A percentile compares a stretch with the other conserved stretches of the same genome.
Evolutionary conservation across 2,329 filamentous ascomycete species (phyloP).

Genomic region (Fusarium incarnatum): DNA sequence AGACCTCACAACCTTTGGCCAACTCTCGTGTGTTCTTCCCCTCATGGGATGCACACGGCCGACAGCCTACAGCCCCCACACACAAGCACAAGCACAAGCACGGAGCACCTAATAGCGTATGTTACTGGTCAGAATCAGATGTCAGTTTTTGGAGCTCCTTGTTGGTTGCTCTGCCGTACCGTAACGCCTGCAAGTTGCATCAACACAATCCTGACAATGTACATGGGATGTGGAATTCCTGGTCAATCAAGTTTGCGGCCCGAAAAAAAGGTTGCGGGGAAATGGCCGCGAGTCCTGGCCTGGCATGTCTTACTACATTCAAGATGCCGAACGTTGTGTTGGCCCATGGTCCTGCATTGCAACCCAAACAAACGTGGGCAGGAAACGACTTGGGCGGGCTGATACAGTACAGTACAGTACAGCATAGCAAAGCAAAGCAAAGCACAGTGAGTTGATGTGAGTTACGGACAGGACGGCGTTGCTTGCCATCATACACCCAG

Average conservation of each 20-base stretch:
- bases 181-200: constrained; percentile 17
- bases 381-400: constrained; percentile 7
- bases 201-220: constrained; percentile 22
- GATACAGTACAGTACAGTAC: background rate
- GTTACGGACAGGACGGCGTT: background rate
- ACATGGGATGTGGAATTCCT: constrained; percentile 10
- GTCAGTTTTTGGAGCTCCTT: constrained; percentile 42
- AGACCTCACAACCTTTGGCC: constrained; percentile 4
- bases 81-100: constrained; percentile 30
- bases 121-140: constrained; percentile 38
- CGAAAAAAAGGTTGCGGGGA: constrained; percentile 36
- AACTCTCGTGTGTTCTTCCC: constrained; percentile 11
- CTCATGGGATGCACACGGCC: constrained; percentile 4
- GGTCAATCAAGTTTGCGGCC: constrained; percentile 5
- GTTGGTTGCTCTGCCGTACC: constrained; percentile 15
- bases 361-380: constrained; percentile 30
- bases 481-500: constrained; percentile 2
- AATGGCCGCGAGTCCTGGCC: constrained; percentile 15
- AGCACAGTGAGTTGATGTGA: background rate
- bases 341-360: constrained; percentile 13
- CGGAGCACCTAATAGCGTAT: constrained; percentile 32
- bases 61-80: constrained; percentile 17
- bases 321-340: constrained; percentile 20
- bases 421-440: background rate
- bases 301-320: constrained; percentile 12